These are phyloP conservation scores for Avena eriantha DNA, from an alignment of 176 grass and related monocot species.

Conservation along the genomic window DNA sequence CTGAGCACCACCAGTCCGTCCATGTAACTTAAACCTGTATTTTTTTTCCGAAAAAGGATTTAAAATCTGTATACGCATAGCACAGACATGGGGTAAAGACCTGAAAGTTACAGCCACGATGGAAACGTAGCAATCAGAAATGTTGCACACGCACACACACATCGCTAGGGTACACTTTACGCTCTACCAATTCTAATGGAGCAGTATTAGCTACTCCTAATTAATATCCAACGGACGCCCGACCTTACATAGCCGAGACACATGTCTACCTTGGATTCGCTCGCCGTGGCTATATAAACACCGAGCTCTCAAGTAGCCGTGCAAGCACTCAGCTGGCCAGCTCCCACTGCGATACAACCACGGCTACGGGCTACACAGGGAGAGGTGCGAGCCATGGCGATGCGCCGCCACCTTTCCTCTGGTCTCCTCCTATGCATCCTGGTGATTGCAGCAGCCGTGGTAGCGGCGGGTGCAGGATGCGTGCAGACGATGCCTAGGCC, in stretches of 20 bases:
- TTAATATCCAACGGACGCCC: not conserved
- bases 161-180: slow-evolving; percentile 9
- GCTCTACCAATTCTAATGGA: not conserved
- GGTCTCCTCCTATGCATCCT: not conserved
- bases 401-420: not conserved
- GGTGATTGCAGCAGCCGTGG: not conserved
- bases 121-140: not conserved
- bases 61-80: not conserved
- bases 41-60: too few relatives aligned
- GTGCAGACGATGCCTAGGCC: not conserved
- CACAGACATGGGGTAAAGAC: not conserved
- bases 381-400: slow-evolving; percentile 16
- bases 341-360: not conserved
- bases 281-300: slow-evolving; percentile 27
- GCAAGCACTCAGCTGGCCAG: not conserved
- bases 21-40: not conserved
- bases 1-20: not conserved
- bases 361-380: not conserved
- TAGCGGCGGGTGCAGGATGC: not conserved
- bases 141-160: not conserved
- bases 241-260: not conserved
- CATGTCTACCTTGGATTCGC: slow-evolving; percentile 1
- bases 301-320: not conserved
- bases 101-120: not conserved
- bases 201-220: slow-evolving; percentile 7